phyloP scores from a whole-genome alignment of 192 early-diverging fungal species.

The Coemansia reversa region DNA sequence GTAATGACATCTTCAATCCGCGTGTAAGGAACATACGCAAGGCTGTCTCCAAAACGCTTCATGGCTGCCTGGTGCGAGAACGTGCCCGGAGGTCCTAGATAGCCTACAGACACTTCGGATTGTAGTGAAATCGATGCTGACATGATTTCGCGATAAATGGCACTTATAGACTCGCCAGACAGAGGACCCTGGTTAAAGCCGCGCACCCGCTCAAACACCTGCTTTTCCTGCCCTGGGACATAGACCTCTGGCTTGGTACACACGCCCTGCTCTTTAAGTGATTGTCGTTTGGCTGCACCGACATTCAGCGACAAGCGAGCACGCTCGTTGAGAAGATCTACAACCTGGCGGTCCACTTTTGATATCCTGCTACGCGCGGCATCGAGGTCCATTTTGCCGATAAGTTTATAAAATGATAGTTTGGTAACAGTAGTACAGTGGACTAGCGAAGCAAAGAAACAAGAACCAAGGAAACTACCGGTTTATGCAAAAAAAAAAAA shows the following conservation, averaged over 20 bases:
- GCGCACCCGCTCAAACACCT: conserved; percentile 72
- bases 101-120: conserved; percentile 77
- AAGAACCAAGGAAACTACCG: neutral
- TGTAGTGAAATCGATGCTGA: conserved; percentile 85
- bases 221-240: conserved; percentile 73
- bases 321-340: conserved; percentile 79
- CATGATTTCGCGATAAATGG: conserved; percentile 83
- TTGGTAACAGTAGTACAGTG: neutral
- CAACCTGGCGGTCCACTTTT: conserved; percentile 69
- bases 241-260: conserved; percentile 64
- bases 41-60: conserved; percentile 76
- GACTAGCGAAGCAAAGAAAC: conserved; percentile 13
- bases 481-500: neutral
- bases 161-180: conserved; percentile 62
- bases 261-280: conserved; percentile 43
- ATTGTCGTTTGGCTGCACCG: conserved; percentile 65
- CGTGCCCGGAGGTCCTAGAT: conserved; percentile 87
- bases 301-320: conserved; percentile 78
- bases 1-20: conserved; percentile 79
- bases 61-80: conserved; percentile 87
- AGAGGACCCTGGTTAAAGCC: conserved; percentile 76
- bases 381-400: conserved; percentile 54
- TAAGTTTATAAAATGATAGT: neutral
- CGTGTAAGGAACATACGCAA: conserved; percentile 65
- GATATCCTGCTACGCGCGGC: conserved; percentile 68